Base-by-base conservation (phyloP, 2,329 filamentous ascomycete species). In the Lachnellula arida region DNA sequence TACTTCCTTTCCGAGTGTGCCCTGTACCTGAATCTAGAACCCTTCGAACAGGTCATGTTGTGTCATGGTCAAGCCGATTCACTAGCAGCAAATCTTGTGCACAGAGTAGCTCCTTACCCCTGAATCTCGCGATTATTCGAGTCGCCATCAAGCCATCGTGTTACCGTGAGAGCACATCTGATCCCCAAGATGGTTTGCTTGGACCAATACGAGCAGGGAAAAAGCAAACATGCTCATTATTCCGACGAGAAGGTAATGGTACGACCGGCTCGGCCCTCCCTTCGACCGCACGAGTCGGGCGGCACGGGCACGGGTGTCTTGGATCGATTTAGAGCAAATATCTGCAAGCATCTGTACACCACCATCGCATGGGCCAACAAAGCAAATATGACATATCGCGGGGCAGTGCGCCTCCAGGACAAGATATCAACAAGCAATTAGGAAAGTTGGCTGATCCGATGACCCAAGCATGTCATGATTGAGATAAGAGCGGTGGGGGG, bases 341-440 rank as follows among this genome's bases (percentile, higher is more conserved):
- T 17, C 17, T 32, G 39, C 22, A 17, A 32, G 22, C 23, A 51
- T 44, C 37, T 25, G 37, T 43, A 28, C 35, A 37, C 39, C 14
- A 43, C 23, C 22, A 11, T 22, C 49, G 28, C 44, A 28, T 23
- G 23, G 23, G 23, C 44, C n/a, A 19, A 32, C 14, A 49, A 37
- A 49, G 37, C 49, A 51, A 42, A 25, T 42, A 17, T 42, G 49
- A 51, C 44, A 47, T 43, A 51, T 51, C 49, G 49, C 49, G 37
- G 39, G 37, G 49, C 43, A 43, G 28, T 32, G 37, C 14, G 43
- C 25, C 44, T 47, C 23, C 4, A 28, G 32, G 49, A 32, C 37
- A 51, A 25, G 9, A 19, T 51, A 17, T 32, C 19, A 19, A 11
- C 2, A 14, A 43, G 17, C 12, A 51, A 15, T 32, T 32, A 14